Conservation (phyloP, 352 stramenopile species). For the Phytopythium chamaehyphon region DNA sequence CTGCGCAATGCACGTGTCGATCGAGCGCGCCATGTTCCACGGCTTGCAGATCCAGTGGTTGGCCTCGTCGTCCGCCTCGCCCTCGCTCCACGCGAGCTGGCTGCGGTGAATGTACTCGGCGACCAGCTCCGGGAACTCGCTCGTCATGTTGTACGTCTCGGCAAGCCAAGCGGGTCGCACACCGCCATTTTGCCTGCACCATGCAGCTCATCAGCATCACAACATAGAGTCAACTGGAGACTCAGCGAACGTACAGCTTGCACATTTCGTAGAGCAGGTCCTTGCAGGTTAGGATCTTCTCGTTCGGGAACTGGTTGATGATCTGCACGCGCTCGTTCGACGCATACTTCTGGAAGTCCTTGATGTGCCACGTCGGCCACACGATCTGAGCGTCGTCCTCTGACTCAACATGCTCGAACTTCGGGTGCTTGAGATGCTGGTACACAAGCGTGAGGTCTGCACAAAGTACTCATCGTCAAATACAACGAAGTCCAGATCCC, state of each 20-base stretch:
- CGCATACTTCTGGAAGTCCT: slow-evolving; percentile 43
- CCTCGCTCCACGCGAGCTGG: slow-evolving; percentile 19
- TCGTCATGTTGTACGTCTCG: slow-evolving; percentile 54
- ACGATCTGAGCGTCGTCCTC: slow-evolving; percentile 43
- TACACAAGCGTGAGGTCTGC: slow-evolving; percentile 35
- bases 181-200: slow-evolving; percentile 31
- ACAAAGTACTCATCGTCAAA: background rate
- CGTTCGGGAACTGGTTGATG: slow-evolving; percentile 61
- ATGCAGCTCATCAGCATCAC: background rate
- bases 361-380: slow-evolving; percentile 50
- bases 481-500: background rate
- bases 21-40: slow-evolving; percentile 58
- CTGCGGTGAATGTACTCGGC: slow-evolving; percentile 39
- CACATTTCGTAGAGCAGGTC: slow-evolving; percentile 61
- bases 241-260: slow-evolving; percentile 30
- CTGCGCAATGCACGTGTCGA: slow-evolving; percentile 49
- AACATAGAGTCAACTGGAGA: background rate
- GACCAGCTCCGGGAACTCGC: slow-evolving; percentile 48
- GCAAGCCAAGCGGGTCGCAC: slow-evolving; percentile 37
- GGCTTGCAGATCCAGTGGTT: slow-evolving; percentile 66
- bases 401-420: slow-evolving; percentile 34
- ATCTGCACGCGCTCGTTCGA: slow-evolving; percentile 39
- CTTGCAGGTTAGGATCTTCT: slow-evolving; percentile 59
- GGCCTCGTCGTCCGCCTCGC: slow-evolving; percentile 27
- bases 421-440: slow-evolving; percentile 33